Conservation (phyloP, 2,329 filamentous ascomycete species). For the Colletotrichum cereale region DNA sequence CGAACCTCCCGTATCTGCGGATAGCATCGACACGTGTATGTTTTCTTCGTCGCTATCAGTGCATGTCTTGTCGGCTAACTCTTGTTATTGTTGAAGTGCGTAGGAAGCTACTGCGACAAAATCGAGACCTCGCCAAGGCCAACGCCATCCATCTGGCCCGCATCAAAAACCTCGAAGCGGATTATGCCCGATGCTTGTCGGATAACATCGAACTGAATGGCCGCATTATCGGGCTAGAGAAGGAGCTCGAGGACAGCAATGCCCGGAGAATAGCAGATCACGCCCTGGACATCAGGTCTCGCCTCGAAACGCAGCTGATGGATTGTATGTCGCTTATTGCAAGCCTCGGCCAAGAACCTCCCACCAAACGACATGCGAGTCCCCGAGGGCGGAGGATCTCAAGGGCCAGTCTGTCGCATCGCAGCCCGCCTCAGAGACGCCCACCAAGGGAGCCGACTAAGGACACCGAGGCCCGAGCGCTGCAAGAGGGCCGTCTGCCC, state of each 20-base stretch:
- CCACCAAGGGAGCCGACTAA: slow-evolving; percentile 66
- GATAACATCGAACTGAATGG: slow-evolving; percentile 82
- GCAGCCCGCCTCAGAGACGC: slow-evolving; percentile 67
- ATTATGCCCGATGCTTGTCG: slow-evolving; percentile 79
- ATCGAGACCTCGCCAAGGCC: slow-evolving; percentile 83
- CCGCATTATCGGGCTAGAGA: slow-evolving; percentile 77
- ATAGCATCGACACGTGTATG: slow-evolving; percentile 79
- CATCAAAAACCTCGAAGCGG: slow-evolving; percentile 81
- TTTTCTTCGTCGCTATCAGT: slow-evolving; percentile 42
- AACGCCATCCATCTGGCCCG: slow-evolving; percentile 84
- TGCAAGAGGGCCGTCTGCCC: slow-evolving; percentile 69
- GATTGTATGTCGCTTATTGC: slow-evolving; percentile 78
- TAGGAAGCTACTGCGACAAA: slow-evolving; percentile 83
- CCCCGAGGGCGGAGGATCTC: slow-evolving; percentile 30
- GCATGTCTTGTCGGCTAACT: slow-evolving; percentile 41
- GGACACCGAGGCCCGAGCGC: slow-evolving; percentile 64
- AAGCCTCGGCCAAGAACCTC: slow-evolving; percentile 72
- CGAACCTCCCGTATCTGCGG: slow-evolving; percentile 76
- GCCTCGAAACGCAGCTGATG: slow-evolving; percentile 78
- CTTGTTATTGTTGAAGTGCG: slow-evolving; percentile 68
- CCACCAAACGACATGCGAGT: slow-evolving; percentile 59
- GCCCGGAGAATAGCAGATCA: slow-evolving; percentile 72
- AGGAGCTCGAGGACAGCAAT: slow-evolving; percentile 72
- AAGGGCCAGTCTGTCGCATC: slow-evolving; percentile 43
- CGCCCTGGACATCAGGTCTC: slow-evolving; percentile 76